Conservation (phyloP, 345 rosid genomes). For the Pugionium cornutum region DNA sequence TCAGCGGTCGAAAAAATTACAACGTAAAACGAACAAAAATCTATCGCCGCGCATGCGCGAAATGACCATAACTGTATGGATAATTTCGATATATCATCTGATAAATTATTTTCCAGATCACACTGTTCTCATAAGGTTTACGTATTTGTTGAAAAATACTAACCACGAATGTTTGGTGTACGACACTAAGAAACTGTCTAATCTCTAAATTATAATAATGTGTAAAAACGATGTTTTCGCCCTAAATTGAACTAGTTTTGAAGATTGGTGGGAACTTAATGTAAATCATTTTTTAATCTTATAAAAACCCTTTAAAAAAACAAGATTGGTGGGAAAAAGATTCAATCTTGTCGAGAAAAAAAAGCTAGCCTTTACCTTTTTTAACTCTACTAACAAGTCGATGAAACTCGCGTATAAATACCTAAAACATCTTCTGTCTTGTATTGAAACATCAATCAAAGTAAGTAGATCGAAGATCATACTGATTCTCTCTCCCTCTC, state of each 20-base stretch:
- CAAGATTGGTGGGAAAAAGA: slow-evolving; percentile 32
- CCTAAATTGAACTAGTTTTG: slow-evolving; percentile 21
- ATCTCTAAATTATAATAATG: background rate
- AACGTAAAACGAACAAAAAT: too few species aligned
- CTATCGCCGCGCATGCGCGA: too few species aligned
- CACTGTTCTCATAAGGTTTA: background rate
- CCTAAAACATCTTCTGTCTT: slow-evolving; percentile 41
- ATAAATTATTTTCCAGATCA: background rate
- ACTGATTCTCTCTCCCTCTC: slow-evolving; percentile 3
- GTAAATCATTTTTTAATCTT: too few species aligned
- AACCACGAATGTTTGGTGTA: background rate
- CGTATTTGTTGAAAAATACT: background rate
- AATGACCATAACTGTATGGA: too few species aligned
- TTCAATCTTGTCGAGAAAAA: slow-evolving; percentile 26
- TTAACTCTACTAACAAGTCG: slow-evolving; percentile 24
- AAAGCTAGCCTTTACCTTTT: slow-evolving; percentile 3
- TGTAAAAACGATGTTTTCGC: background rate
- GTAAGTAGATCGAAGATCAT: slow-evolving; percentile 30
- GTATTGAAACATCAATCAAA: slow-evolving; percentile 38
- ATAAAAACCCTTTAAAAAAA: background rate
- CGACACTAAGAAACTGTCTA: background rate
- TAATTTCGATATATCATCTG: background rate
- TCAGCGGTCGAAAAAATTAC: too few species aligned
- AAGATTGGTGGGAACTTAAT: slow-evolving; percentile 9
- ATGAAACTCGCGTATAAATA: slow-evolving; percentile 45